phyloP scores from a whole-genome alignment of 75 land plant genomes.

The Pseudotsuga menziesii region DNA sequence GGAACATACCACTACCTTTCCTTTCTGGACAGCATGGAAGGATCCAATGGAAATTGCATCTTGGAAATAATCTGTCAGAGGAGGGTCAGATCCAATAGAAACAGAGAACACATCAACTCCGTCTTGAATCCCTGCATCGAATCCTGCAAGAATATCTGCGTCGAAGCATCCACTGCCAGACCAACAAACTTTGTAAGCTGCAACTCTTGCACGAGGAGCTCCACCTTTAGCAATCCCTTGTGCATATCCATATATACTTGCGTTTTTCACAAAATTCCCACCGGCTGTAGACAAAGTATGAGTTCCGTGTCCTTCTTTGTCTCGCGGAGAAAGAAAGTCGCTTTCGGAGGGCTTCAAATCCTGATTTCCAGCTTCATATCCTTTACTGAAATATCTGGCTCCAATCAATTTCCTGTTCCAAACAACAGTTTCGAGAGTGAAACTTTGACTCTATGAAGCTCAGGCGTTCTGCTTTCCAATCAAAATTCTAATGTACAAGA shows the following conservation, averaged over 20 bases:
- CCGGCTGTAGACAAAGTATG: slow-evolving; percentile 84
- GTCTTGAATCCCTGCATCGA: slow-evolving; percentile 82
- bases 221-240: slow-evolving; percentile 66
- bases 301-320: slow-evolving; percentile 88
- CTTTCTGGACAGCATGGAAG: slow-evolving; percentile 70
- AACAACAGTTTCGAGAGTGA: too few relatives aligned
- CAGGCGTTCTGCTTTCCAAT: slow-evolving; percentile 30
- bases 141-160: slow-evolving; percentile 93
- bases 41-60: slow-evolving; percentile 95
- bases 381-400: slow-evolving; percentile 73
- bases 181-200: slow-evolving; percentile 98
- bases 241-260: slow-evolving; percentile 64
- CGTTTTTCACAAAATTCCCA: slow-evolving; percentile 47
- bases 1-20: slow-evolving; percentile 84
- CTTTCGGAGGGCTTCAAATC: slow-evolving; percentile 35
- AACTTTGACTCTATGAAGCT: background rate
- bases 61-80: slow-evolving; percentile 66
- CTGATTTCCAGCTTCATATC: slow-evolving; percentile 45
- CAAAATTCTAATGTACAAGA: slow-evolving; percentile 49
- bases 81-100: slow-evolving; percentile 78
- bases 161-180: slow-evolving; percentile 69
- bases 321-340: slow-evolving; percentile 72
- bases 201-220: slow-evolving; percentile 78
- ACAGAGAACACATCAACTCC: slow-evolving; percentile 90
- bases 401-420: slow-evolving; percentile 89